A percentile compares a stretch with the other conserved stretches of the same genome.
Conservation (phyloP, 225 moss, liverwort and hornwort species). For the Takakia lepidozioides region DNA sequence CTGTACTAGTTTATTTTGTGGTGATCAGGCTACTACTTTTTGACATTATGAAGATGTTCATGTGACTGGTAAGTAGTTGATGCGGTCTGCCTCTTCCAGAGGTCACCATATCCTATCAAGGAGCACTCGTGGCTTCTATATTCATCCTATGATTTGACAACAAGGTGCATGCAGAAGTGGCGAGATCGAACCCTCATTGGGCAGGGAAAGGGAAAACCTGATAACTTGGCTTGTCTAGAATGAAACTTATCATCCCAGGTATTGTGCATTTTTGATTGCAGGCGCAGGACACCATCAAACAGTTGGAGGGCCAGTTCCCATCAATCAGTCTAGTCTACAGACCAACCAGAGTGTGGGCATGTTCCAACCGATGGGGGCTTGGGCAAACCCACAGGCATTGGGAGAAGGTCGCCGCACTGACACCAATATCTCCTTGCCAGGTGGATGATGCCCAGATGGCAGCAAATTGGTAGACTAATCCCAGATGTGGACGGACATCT, state of each 20-base stretch:
- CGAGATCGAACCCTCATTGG: no score
- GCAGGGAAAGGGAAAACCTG: constrained; percentile 2
- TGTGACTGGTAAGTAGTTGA: no score
- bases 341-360: constrained; percentile 18
- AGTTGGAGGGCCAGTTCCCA: constrained; percentile 29
- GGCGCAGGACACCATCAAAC: constrained; percentile 36
- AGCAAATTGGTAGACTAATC: constrained; percentile 5
- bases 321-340: constrained; percentile 34
- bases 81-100: no score
- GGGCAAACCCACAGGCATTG: constrained; percentile 25
- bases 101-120: no score
- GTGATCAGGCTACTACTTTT: no score
- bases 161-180: no score
- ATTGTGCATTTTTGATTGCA: constrained; percentile 6
- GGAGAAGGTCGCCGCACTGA: constrained; percentile 43
- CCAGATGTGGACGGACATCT: constrained; percentile 13
- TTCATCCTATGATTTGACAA: no score
- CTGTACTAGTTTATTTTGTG: no score
- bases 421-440: constrained; percentile 56
- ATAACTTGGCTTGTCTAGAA: no score
- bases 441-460: constrained; percentile 25
- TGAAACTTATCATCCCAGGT: no score
- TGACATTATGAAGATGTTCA: no score
- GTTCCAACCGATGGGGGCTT: constrained; percentile 28
- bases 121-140: no score